Percentiles rank a stretch among this genome's conserved stretches.
phyloP scores from a whole-genome alignment of 1,284 basidiomycete species.

The Microbotryomycetes sp. region DNA sequence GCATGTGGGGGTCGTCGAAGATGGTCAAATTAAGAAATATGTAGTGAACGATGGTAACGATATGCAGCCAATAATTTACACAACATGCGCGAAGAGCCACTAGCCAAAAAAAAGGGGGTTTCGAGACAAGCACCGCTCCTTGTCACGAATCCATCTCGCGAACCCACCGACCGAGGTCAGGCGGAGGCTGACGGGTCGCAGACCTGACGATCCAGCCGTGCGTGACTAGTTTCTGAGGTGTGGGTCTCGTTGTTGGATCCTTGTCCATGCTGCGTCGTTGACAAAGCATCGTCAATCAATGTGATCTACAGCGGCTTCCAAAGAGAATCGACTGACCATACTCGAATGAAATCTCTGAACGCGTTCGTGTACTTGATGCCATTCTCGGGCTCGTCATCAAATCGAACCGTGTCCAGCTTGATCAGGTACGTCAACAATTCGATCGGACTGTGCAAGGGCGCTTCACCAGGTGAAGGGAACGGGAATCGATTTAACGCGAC shows the following conservation, averaged over 20 bases:
- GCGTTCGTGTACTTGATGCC: constrained; percentile 66
- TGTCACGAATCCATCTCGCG: constrained; percentile 10
- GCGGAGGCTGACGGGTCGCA: constrained; percentile 62
- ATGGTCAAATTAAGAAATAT: too few relatives aligned
- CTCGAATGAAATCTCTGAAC: constrained; percentile 88
- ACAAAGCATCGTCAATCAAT: neutral
- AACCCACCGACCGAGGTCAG: constrained; percentile 86
- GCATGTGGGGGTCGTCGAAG: too few relatives aligned
- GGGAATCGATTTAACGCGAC: constrained; percentile 92
- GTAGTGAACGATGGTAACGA: too few relatives aligned
- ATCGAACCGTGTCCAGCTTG: constrained; percentile 72
- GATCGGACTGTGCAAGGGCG: constrained; percentile 66
- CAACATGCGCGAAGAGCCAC: too few relatives aligned
- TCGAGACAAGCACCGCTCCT: too few relatives aligned
- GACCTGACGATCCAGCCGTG: constrained; percentile 81
- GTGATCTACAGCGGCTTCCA: neutral
- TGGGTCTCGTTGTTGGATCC: constrained; percentile 57
- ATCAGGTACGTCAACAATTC: constrained; percentile 88
- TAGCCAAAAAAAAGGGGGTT: too few relatives aligned
- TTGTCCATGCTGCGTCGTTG: constrained; percentile 41
- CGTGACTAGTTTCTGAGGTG: constrained; percentile 72
- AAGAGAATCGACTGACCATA: constrained; percentile 56
- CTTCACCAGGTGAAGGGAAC: constrained; percentile 64
- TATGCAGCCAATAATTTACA: too few relatives aligned
- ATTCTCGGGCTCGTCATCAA: constrained; percentile 51